These are phyloP conservation scores for Spinellus fusiger DNA, from an alignment of 192 early-diverging fungal species.

Conservation along the genomic window DNA sequence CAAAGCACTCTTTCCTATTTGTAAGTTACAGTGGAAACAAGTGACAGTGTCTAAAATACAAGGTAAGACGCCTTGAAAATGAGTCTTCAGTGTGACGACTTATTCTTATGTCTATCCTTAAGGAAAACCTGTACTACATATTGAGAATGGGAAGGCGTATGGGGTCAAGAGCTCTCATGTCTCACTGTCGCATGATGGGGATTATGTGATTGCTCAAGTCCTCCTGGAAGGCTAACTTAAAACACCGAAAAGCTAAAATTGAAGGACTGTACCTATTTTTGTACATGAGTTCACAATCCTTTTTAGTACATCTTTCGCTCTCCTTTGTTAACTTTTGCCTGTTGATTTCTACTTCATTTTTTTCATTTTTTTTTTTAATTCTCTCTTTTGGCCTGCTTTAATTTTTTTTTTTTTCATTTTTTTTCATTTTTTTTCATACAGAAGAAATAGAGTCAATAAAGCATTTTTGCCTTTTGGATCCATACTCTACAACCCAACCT, in stretches of 20 bases:
- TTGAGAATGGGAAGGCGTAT: conserved; percentile 29
- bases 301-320: conserved; percentile 17
- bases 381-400: not conserved
- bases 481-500: not conserved
- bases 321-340: conserved; percentile 4
- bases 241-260: not conserved
- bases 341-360: conserved; percentile 3
- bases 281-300: conserved; percentile 4
- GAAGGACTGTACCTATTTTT: conserved; percentile 3
- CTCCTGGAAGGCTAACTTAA: conserved; percentile 44
- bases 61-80: conserved; percentile 27
- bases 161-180: conserved; percentile 40
- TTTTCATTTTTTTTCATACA: not conserved
- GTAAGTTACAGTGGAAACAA: conserved; percentile 56
- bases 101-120: not conserved
- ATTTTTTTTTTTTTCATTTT: not conserved
- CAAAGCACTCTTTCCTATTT: conserved; percentile 62
- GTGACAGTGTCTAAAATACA: conserved; percentile 47
- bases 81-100: not conserved
- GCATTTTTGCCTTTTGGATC: not conserved
- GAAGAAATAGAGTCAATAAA: not conserved
- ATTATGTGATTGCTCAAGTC: conserved; percentile 65
- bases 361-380: not conserved
- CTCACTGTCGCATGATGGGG: conserved; percentile 76
- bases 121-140: conserved; percentile 43